Conservation (phyloP, 768 basidiomycete genomes). For the Termitomyces sp. region DNA sequence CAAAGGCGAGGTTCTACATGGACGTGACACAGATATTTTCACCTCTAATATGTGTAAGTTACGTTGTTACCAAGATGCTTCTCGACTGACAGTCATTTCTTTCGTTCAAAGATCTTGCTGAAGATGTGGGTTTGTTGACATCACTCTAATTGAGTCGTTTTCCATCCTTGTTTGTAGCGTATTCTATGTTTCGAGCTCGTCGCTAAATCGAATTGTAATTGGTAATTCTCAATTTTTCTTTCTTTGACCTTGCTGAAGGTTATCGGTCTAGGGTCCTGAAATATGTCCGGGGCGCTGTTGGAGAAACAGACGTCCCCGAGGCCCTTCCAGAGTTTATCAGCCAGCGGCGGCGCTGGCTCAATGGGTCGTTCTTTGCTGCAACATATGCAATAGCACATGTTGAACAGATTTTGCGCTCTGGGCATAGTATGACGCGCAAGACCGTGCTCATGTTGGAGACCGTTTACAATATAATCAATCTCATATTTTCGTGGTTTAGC, state of each 20-base stretch:
- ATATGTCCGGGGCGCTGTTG: constrained; percentile 92
- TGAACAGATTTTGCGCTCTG: constrained; percentile 72
- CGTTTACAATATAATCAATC: constrained; percentile 79
- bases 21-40: constrained; percentile 85
- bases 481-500: constrained; percentile 92
- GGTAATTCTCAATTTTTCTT: constrained; percentile 35
- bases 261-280: constrained; percentile 71
- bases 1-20: constrained; percentile 86
- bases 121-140: constrained; percentile 58
- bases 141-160: constrained; percentile 10
- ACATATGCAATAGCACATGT: constrained; percentile 90
- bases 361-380: constrained; percentile 93
- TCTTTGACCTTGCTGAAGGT: constrained; percentile 1
- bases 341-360: constrained; percentile 85
- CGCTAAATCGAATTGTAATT: constrained; percentile 71
- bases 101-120: constrained; percentile 62
- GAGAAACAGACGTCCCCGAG: constrained; percentile 93
- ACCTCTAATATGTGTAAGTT: constrained; percentile 92
- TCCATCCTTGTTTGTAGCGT: constrained; percentile 40
- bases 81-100: constrained; percentile 1
- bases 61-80: neutral
- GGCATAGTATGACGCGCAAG: constrained; percentile 78
- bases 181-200: constrained; percentile 80
- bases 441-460: constrained; percentile 71
- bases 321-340: constrained; percentile 89